phyloP scores from a whole-genome alignment of 1,139 yeast genomes.

The Saccharomycopsis hybrid region DNA sequence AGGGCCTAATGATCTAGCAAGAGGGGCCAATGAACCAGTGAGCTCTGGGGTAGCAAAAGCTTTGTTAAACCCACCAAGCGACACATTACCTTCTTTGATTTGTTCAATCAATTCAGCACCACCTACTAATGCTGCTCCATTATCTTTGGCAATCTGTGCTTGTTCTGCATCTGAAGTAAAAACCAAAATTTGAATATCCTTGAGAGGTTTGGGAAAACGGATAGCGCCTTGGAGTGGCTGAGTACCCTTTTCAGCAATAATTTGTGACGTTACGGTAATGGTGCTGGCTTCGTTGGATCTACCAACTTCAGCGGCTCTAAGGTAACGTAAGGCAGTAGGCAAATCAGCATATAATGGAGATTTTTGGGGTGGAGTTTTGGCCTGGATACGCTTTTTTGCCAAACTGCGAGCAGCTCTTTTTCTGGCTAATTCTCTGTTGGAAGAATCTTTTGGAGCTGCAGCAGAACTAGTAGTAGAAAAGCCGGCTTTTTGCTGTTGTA shows the following conservation, averaged over 20 bases:
- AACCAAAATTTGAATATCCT: conserved; percentile 57
- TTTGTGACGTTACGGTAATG: conserved; percentile 55
- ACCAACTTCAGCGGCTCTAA: conserved; percentile 90
- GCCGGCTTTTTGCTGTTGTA: no score
- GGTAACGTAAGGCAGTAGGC: conserved; percentile 64
- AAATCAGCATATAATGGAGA: conserved; percentile 69
- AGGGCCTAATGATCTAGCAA: conserved; percentile 82
- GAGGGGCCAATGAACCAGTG: conserved; percentile 48
- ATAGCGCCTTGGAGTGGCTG: conserved; percentile 71
- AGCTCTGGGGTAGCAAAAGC: conserved; percentile 85
- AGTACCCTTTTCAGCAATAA: conserved; percentile 77
- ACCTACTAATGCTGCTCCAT: conserved; percentile 62
- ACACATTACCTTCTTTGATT: conserved; percentile 46
- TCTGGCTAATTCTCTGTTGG: conserved; percentile 8
- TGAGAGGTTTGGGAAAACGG: conserved; percentile 65
- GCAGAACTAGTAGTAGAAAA: background rate
- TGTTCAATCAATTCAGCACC: conserved; percentile 64
- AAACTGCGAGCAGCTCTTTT: conserved; percentile 14
- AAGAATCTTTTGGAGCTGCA: conserved; percentile 3
- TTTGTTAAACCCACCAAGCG: conserved; percentile 63
- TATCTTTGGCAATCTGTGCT: conserved; percentile 44
- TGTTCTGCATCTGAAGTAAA: conserved; percentile 55
- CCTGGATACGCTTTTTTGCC: conserved; percentile 33
- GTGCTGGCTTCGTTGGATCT: conserved; percentile 64
- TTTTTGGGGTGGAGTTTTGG: conserved; percentile 41